Evolutionary conservation across 495 filamentous ascomycete species (phyloP).

Genomic region (Sordaria brevicollis): DNA sequence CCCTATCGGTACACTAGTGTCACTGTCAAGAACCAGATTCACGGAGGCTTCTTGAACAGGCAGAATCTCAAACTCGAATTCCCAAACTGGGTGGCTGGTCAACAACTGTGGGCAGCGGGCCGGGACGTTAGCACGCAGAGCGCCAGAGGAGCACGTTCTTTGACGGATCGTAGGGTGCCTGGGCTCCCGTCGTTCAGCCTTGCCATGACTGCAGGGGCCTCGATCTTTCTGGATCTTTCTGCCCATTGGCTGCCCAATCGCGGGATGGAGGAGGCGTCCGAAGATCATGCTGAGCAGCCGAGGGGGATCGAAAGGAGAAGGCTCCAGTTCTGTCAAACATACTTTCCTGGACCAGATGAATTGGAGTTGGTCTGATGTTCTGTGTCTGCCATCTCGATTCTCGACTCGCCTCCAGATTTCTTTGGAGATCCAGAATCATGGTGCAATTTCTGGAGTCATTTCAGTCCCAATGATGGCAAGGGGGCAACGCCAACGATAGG

Average conservation of each 20-base stretch:
- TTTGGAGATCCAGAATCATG: neutral
- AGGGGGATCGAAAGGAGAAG: neutral
- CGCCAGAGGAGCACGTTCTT: neutral
- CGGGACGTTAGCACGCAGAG: neutral
- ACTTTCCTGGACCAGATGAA: neutral
- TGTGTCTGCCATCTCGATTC: neutral
- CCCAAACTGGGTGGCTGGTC: neutral
- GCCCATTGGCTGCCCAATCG: neutral
- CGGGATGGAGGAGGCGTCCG: neutral
- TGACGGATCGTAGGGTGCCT: neutral
- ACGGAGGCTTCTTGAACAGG: neutral
- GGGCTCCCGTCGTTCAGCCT: neutral
- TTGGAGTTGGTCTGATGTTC: neutral
- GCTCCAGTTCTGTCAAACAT: neutral
- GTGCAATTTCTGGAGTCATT: neutral
- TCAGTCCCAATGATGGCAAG: neutral
- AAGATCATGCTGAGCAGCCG: neutral
- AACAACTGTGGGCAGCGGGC: neutral
- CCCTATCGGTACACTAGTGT: neutral
- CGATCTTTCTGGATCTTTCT: neutral
- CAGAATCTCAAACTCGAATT: neutral
- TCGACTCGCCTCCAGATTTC: neutral
- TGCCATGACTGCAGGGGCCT: neutral
- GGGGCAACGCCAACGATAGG: neutral
- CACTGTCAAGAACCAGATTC: neutral